Percentiles rank a stretch among this genome's conserved stretches.
phyloP scores from a whole-genome alignment of 768 basidiomycete genomes.

The Trametes elegans region DNA sequence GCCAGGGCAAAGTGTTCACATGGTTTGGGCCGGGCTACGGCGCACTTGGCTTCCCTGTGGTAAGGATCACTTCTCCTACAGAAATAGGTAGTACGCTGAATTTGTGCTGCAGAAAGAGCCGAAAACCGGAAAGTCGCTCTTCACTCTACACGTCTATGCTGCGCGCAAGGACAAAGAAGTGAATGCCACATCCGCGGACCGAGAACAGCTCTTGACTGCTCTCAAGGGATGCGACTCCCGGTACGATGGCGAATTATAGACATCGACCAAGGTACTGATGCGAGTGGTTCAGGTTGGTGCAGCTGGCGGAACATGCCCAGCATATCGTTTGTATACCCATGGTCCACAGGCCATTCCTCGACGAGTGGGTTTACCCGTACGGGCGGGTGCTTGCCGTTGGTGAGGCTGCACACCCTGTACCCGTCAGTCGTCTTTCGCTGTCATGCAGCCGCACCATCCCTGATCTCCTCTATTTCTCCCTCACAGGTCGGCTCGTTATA shows the following conservation, averaged over 20 bases:
- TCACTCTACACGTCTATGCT: slow-evolving; percentile 8
- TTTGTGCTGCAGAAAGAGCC: neutral
- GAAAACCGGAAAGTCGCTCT: slow-evolving; percentile 2
- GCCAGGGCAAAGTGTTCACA: slow-evolving; percentile 14
- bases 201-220: slow-evolving; percentile 5
- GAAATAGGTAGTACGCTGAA: neutral
- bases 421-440: slow-evolving; percentile 16
- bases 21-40: slow-evolving; percentile 16
- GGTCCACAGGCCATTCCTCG: slow-evolving; percentile 19
- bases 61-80: no score
- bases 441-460: neutral
- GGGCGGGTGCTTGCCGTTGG: slow-evolving; percentile 30
- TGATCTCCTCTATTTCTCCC: neutral
- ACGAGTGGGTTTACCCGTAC: slow-evolving; percentile 32
- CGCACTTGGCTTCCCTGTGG: slow-evolving; percentile 18
- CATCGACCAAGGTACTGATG: no score
- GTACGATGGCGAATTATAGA: no score
- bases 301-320: slow-evolving; percentile 15
- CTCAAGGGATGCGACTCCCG: slow-evolving; percentile 19
- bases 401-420: slow-evolving; percentile 34
- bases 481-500: slow-evolving; percentile 15
- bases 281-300: slow-evolving; percentile 19
- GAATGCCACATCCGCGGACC: neutral
- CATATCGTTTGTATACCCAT: slow-evolving; percentile 10
- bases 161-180: neutral